Percentiles rank a stretch among this genome's conserved stretches.
Evolutionary conservation across 768 basidiomycete species (phyloP).

Genomic region (Rhizopogon vinicolor): DNA sequence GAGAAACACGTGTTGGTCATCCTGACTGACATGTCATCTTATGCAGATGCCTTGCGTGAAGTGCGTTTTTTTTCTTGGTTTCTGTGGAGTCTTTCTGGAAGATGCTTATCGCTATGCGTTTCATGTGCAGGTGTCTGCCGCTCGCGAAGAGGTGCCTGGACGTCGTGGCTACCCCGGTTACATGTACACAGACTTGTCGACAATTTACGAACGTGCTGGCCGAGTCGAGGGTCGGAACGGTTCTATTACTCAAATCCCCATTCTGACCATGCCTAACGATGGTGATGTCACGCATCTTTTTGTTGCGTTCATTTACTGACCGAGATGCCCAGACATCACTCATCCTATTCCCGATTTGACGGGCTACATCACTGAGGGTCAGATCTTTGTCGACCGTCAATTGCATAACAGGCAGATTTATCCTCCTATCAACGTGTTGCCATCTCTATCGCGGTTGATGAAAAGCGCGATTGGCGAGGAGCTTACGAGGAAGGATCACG

Average conservation of each 20-base stretch:
- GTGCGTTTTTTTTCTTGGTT: conserved; percentile 37
- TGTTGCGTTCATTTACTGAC: conserved; percentile 16
- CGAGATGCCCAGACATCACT: conserved; percentile 79
- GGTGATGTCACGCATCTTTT: conserved; percentile 47
- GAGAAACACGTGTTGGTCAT: conserved; percentile 99
- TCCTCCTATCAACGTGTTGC: conserved; percentile 98
- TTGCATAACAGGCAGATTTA: conserved; percentile 96
- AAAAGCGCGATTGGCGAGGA: conserved; percentile 99
- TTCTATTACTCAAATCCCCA: conserved; percentile 99
- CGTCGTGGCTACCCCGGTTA: conserved; percentile 98
- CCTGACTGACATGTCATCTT: conserved; percentile 98
- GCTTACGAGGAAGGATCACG: conserved; percentile 96
- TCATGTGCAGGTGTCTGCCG: conserved; percentile 71
- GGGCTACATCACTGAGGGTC: conserved; percentile 99
- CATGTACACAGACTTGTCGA: conserved; percentile 99
- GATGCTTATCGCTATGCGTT: conserved; percentile 2
- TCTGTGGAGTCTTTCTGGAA: conserved; percentile 1
- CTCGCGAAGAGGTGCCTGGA: conserved; percentile 98
- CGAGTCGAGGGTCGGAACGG: conserved; percentile 97
- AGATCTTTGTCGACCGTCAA: conserved; percentile 98
- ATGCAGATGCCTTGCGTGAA: conserved; percentile 94
- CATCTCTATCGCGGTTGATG: conserved; percentile 98
- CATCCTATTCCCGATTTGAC: conserved; percentile 99
- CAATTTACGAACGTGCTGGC: conserved; percentile 98
- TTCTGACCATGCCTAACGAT: conserved; percentile 99